Conservation (phyloP, 2,329 filamentous ascomycete genomes). For the Trichoderma afroharzianum region DNA sequence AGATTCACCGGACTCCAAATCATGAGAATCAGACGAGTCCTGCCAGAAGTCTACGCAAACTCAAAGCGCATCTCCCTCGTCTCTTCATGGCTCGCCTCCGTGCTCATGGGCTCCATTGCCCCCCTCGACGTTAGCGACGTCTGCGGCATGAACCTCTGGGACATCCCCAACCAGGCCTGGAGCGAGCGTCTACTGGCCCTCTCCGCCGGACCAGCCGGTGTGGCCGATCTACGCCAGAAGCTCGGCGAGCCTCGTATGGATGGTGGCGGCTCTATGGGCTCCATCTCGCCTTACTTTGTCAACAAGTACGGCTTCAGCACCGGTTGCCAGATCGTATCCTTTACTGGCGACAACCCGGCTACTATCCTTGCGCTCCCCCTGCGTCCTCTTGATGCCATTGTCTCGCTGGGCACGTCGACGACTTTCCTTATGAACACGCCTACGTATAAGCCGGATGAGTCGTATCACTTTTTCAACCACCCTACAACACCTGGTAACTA, state of each 20-base stretch:
- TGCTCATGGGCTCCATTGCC: conserved; percentile 81
- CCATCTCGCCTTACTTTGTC: conserved; percentile 75
- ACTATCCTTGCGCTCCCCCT: conserved; percentile 91
- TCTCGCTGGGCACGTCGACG: conserved; percentile 89
- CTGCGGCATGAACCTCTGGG: conserved; percentile 96
- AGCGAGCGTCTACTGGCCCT: conserved; percentile 71
- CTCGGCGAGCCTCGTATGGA: conserved; percentile 77
- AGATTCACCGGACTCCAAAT: conserved; percentile 98
- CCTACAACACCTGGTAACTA: conserved; percentile 85
- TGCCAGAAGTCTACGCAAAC: conserved; percentile 74
- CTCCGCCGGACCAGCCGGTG: conserved; percentile 62
- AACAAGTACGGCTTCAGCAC: conserved; percentile 71
- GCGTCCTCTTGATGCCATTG: conserved; percentile 84
- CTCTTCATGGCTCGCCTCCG: conserved; percentile 88
- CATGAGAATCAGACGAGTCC: conserved; percentile 75
- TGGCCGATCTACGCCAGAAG: conserved; percentile 65
- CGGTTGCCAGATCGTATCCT: conserved; percentile 75
- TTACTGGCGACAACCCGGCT: conserved; percentile 93
- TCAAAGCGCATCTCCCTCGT: conserved; percentile 88
- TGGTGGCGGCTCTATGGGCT: conserved; percentile 74
- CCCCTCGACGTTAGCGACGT: conserved; percentile 93
- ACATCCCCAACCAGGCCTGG: conserved; percentile 72
- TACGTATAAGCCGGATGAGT: conserved; percentile 82
- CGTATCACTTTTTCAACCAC: conserved; percentile 98
- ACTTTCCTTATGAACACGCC: conserved; percentile 97